A percentile compares a stretch with the other conserved stretches of the same genome.
phyloP scores from a whole-genome alignment of 495 filamentous ascomycete genomes.

The Lophiostoma macrostomum region DNA sequence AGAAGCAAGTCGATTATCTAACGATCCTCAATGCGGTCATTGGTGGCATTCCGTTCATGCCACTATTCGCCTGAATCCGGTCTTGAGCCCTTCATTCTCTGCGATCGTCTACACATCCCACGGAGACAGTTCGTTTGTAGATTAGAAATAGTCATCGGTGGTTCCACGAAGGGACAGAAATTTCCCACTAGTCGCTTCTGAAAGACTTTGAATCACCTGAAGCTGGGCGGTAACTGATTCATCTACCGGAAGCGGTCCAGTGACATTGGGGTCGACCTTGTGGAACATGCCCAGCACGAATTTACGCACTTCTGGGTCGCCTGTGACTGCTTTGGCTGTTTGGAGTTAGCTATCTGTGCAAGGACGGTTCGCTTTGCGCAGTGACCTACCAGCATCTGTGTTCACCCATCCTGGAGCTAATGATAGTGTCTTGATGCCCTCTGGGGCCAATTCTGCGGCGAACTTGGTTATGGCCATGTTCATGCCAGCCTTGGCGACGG shows the following conservation, averaged over 20 bases:
- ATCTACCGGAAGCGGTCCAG: constrained; percentile 11
- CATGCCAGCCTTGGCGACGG: constrained; percentile 25
- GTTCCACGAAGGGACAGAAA: constrained; percentile 18
- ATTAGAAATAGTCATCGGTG: constrained; percentile 15
- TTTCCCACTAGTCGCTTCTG: constrained; percentile 20
- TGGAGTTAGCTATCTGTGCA: constrained; percentile 10
- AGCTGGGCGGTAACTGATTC: constrained; percentile 20
- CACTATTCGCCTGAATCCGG: constrained; percentile 25
- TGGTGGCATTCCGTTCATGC: constrained; percentile 29
- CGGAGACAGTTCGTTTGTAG: background rate
- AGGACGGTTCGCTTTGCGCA: constrained; percentile 14
- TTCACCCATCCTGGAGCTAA: constrained; percentile 28
- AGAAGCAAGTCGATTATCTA: constrained; percentile 27
- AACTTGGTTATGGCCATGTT: constrained; percentile 24
- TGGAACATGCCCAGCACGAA: constrained; percentile 14
- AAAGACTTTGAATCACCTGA: constrained; percentile 15
- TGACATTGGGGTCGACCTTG: constrained; percentile 19
- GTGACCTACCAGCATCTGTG: constrained; percentile 27
- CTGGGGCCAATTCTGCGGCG: constrained; percentile 19
- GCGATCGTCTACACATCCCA: constrained; percentile 1
- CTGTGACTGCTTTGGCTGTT: constrained; percentile 21
- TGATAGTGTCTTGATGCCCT: constrained; percentile 28
- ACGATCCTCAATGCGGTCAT: constrained; percentile 29
- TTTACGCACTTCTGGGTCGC: constrained; percentile 17
- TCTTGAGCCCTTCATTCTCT: constrained; percentile 6